Evolutionary conservation across 208 protist genomes (phyloP), one percentile per base, ranked within the genome.

Genomic region (Crithidia expoeki): DNA sequence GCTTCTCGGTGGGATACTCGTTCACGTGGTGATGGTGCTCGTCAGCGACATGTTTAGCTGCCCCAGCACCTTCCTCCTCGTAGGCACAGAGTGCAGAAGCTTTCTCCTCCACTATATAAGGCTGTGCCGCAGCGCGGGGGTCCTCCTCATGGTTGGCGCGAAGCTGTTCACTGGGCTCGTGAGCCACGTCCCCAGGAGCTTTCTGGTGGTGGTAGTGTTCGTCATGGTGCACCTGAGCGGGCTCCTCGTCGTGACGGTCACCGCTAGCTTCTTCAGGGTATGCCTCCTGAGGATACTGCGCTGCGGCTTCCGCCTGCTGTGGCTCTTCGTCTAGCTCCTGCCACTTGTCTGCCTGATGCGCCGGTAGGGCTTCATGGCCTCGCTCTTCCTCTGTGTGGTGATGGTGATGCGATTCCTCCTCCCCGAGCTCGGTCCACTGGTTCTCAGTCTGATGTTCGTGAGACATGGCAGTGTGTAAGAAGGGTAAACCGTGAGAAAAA

Each of bases 211-310:
- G 52, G 21, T 53, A 25, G 3, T 57, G 17, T 17, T 57, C 52
- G 25, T 14, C 30, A n/a, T 38, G 52, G 25, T 57, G 30, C 28
- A 23, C 30, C 30, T 57, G 30, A 38, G 52, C 25, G 7, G 52
- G 17, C 7, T 57, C 52, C 52, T 57, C 52, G 6, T 11, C 30
- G 33, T 46, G 33, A 14, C 46, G 55, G 34, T 46, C 2, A 25
- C 34, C 19, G 55, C 7, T 28, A 28, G 55, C 55, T 60, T 60
- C 55, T 34, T 60, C 55, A 60, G 55, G 55, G 34, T 60, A 60
- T 28, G 2, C 55, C 30, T 60, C 55, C 34, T 40, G 34, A 28
- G 34, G 55, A 60, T 11, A 33, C 10, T 32, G 27, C 33, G n/a
- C 34, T 25, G 30, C 30, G 55, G 30, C 34, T 34, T 25, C 55